phyloP scores from a whole-genome alignment of 441 rosid genomes.

The Gossypium laxum region DNA sequence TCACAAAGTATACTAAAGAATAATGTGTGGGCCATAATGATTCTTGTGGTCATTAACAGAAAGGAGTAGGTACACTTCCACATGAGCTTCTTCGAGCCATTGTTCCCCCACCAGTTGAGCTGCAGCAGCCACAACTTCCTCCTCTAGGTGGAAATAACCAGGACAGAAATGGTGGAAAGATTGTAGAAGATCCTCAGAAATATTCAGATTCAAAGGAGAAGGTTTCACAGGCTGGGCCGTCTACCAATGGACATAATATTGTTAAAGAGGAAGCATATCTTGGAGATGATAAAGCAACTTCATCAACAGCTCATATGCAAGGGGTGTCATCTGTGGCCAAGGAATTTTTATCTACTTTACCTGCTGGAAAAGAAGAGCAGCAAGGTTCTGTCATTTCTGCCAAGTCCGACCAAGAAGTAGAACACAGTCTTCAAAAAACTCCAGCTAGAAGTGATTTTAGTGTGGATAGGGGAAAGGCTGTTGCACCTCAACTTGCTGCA shows the following conservation, averaged over 20 bases:
- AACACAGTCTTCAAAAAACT: slow-evolving; percentile 44
- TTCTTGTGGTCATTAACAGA: slow-evolving; percentile 38
- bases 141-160: slow-evolving; percentile 52
- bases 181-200: slow-evolving; percentile 50
- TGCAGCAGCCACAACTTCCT: slow-evolving; percentile 46
- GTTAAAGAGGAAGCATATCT: slow-evolving; percentile 55
- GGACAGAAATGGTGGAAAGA: slow-evolving; percentile 52
- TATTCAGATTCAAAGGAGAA: slow-evolving; percentile 49
- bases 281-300: slow-evolving; percentile 52
- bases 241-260: slow-evolving; percentile 35
- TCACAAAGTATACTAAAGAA: slow-evolving; percentile 6
- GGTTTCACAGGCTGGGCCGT: slow-evolving; percentile 38
- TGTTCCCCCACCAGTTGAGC: slow-evolving; percentile 78
- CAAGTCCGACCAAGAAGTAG: slow-evolving; percentile 72
- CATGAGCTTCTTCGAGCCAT: slow-evolving; percentile 93
- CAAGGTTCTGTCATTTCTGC: slow-evolving; percentile 40
- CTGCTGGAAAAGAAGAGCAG: slow-evolving; percentile 65
- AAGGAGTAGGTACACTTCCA: slow-evolving; percentile 92
- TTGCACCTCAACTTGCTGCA: slow-evolving; percentile 38
- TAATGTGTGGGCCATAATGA: slow-evolving; percentile 13
- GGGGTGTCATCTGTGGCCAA: slow-evolving; percentile 36
- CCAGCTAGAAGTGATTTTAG: slow-evolving; percentile 48
- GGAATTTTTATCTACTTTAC: slow-evolving; percentile 37
- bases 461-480: slow-evolving; percentile 66
- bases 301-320: slow-evolving; percentile 36